These are phyloP conservation scores for Aureobasidium sp. DNA, from an alignment of 2,329 filamentous ascomycete genomes.

Conservation along the genomic window DNA sequence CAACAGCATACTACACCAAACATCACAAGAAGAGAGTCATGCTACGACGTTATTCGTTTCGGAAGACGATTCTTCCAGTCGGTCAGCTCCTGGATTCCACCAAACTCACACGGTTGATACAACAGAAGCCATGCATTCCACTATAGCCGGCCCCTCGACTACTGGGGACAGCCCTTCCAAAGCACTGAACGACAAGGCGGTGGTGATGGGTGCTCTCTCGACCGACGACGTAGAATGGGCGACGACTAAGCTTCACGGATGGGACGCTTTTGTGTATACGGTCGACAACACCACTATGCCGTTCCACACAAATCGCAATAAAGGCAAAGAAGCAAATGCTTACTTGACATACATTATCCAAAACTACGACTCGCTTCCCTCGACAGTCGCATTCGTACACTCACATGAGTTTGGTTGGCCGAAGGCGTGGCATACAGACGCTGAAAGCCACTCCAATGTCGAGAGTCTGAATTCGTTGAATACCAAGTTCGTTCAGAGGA, in stretches of 20 bases:
- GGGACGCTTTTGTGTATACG: slow-evolving; percentile 40
- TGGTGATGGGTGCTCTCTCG: slow-evolving; percentile 37
- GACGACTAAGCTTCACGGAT: slow-evolving; percentile 36
- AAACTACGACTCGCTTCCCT: slow-evolving; percentile 33
- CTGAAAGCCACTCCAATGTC: slow-evolving; percentile 22
- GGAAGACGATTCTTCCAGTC: neutral
- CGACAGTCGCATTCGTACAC: slow-evolving; percentile 26
- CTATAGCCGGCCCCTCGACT: neutral
- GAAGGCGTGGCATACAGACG: slow-evolving; percentile 26
- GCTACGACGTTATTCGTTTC: neutral
- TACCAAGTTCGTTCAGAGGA: slow-evolving; percentile 20
- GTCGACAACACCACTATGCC: slow-evolving; percentile 24
- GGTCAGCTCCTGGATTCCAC: neutral
- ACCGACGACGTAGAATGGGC: slow-evolving; percentile 42
- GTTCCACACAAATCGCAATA: slow-evolving; percentile 28
- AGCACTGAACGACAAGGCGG: slow-evolving; percentile 16
- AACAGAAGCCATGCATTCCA: neutral
- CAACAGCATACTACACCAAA: neutral
- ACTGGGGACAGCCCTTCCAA: neutral
- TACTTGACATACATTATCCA: slow-evolving; percentile 44
- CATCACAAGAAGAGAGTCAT: neutral
- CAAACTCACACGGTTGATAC: neutral
- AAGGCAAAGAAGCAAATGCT: slow-evolving; percentile 41
- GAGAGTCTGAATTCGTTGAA: slow-evolving; percentile 22
- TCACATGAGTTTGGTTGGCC: slow-evolving; percentile 23